These are phyloP conservation scores for Pleurostoma richardsiae DNA, from an alignment of 2,329 filamentous ascomycete genomes.

Conservation along the genomic window DNA sequence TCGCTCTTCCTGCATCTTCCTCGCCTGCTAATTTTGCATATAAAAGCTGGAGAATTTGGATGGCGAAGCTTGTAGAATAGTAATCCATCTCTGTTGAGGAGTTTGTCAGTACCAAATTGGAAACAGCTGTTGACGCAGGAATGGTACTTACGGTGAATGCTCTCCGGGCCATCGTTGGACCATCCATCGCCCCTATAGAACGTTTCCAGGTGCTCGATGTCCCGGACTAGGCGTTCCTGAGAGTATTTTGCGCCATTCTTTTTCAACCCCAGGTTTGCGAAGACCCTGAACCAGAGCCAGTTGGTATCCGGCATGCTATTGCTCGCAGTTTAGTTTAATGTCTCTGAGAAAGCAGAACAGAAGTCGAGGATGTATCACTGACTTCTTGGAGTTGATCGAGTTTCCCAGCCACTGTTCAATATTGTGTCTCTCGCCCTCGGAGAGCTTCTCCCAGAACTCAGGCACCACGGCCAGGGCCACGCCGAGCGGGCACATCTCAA, in stretches of 20 bases:
- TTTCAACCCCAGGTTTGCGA: slow-evolving; percentile 73
- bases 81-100: slow-evolving; percentile 65
- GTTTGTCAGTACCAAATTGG: not conserved
- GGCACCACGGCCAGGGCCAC: slow-evolving; percentile 62
- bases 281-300: slow-evolving; percentile 81
- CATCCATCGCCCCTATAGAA: slow-evolving; percentile 80
- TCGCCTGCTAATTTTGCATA: slow-evolving; percentile 68
- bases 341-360: not conserved
- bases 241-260: slow-evolving; percentile 70
- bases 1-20: slow-evolving; percentile 59
- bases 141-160: slow-evolving; percentile 55
- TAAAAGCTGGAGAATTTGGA: slow-evolving; percentile 73
- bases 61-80: slow-evolving; percentile 78
- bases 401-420: slow-evolving; percentile 69
- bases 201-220: slow-evolving; percentile 73
- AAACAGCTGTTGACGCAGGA: not conserved
- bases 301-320: slow-evolving; percentile 63
- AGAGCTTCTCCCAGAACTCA: slow-evolving; percentile 61
- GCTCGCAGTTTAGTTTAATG: slow-evolving; percentile 36
- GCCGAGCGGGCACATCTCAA: slow-evolving; percentile 76
- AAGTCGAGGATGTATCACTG: slow-evolving; percentile 8
- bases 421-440: slow-evolving; percentile 56
- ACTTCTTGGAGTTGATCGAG: slow-evolving; percentile 72
- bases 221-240: slow-evolving; percentile 62
- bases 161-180: slow-evolving; percentile 76